Evolutionary conservation across 2,329 filamentous ascomycete species (phyloP).

Genomic region (Beauveria scarabaeidicola): DNA sequence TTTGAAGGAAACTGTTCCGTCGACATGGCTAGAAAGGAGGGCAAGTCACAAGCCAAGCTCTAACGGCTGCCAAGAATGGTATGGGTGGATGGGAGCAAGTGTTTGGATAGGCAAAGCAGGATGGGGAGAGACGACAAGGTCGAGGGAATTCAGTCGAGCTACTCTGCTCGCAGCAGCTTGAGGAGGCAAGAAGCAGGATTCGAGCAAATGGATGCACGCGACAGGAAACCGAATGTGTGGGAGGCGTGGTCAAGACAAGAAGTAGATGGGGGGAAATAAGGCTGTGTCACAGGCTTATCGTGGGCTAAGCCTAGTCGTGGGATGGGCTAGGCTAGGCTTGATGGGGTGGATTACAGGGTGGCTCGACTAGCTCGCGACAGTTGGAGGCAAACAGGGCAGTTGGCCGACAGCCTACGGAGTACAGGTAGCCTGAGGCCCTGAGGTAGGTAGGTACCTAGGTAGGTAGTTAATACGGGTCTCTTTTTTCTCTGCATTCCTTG

Average conservation of each 20-base stretch:
- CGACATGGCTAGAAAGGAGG: neutral
- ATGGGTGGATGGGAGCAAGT: neutral
- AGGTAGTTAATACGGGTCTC: too few species aligned
- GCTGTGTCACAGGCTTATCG: neutral
- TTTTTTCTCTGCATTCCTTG: neutral
- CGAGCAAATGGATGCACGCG: slow-evolving; percentile 1
- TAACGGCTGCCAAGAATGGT: slow-evolving; percentile 14
- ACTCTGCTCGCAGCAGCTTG: neutral
- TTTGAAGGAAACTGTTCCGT: slow-evolving; percentile 1
- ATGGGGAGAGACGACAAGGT: neutral
- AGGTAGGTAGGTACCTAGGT: too few species aligned
- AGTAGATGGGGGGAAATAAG: neutral
- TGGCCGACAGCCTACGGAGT: neutral
- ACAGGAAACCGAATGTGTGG: slow-evolving; percentile 5
- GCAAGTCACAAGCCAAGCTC: slow-evolving; percentile 11
- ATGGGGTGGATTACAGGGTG: neutral
- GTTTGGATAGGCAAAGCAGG: neutral
- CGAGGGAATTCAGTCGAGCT: neutral
- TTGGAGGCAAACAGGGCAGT: neutral
- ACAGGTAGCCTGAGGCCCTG: too few species aligned
- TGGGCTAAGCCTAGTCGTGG: neutral
- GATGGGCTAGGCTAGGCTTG: slow-evolving; percentile 4
- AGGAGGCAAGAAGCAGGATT: neutral
- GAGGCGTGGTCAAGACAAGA: neutral
- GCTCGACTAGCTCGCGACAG: neutral